Base-by-base conservation (phyloP, 371 early-diverging fungal species). In the Actinomortierella wolfii region DNA sequence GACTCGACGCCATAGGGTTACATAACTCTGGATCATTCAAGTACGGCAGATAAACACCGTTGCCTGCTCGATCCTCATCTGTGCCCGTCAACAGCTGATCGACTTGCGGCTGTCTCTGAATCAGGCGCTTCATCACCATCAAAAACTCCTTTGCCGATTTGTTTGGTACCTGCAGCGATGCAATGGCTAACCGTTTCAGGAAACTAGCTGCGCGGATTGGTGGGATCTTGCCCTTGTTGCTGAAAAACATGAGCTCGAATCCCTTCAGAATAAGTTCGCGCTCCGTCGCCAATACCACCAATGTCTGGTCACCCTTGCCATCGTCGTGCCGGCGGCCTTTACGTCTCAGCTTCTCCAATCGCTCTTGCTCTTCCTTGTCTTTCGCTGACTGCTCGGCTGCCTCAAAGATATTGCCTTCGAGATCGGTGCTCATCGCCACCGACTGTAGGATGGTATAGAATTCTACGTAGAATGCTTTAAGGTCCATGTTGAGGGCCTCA, bases 21-120 rank as follows among this genome's bases (percentile, higher is more conserved):
- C 94, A 94, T 63, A 96, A 82, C 59, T 97, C 96, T 1, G 96
- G 94, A 62, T 97, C 96, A 65, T 94, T 89, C 62, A 96, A 66
- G n/a, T 86, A 76, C 17, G 89, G 85, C 48, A 86, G 65, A 71
- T 95, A 96, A 11, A 92, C 80, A 51, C 96, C 96, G 57, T 81
- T 85, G 25, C 86, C 86, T 28, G 88, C 84, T 51, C 89, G 84
- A 56, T 92, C 95, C 67, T 94, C 94, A 21, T 92, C 87, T 48
- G 92, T 87, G 14, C 92, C 86, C 43, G 92, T 89, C 20, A 95
- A 71, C 62, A 95, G 73, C 43, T 89, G 88, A 61, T 93, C 92
- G 61, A 97, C 76, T 39, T 86, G 83, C 2, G 91, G 89, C 41
- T 86, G 85, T 75, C 80, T 86, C 82, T 85, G 78, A 44, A 63